Conservation (phyloP, 345 rosid species). For the Litchi chinensis region DNA sequence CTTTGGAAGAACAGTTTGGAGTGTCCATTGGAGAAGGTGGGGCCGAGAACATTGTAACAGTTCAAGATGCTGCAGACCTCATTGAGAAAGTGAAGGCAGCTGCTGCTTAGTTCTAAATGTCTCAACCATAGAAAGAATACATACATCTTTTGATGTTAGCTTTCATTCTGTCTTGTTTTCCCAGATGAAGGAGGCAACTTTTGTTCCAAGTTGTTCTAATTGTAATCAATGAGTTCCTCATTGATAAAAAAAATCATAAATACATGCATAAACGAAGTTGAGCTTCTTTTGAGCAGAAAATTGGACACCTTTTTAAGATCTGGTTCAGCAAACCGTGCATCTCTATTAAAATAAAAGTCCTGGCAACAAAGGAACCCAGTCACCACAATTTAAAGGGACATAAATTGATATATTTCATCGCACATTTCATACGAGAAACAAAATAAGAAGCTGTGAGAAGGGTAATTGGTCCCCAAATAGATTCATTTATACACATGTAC, state of each 20-base stretch:
- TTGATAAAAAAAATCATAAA: not conserved
- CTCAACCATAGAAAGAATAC: not conserved
- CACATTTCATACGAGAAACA: too few relatives aligned
- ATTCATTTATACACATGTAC: not conserved
- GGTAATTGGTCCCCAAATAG: not conserved
- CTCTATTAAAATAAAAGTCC: not conserved
- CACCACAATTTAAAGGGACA: not conserved
- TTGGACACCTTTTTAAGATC: not conserved
- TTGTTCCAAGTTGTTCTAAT: not conserved
- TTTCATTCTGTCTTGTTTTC: not conserved
- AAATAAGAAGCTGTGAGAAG: not conserved
- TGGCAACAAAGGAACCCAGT: not conserved
- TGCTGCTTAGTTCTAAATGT: conserved; percentile 16
- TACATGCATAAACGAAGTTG: not conserved
- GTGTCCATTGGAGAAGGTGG: conserved; percentile 66
- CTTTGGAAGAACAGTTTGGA: conserved; percentile 63
- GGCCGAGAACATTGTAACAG: conserved; percentile 56
- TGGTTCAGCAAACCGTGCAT: not conserved
- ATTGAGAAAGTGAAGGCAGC: conserved; percentile 56
- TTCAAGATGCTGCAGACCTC: conserved; percentile 68
- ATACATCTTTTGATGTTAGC: not conserved
- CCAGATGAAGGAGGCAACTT: not conserved
- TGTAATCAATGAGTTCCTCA: not conserved
- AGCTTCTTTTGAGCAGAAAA: not conserved
- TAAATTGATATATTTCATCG: too few relatives aligned